Percentiles rank a stretch among this genome's conserved stretches.
Evolutionary conservation across 805 yeast genomes (phyloP).

Genomic region (Lachancea sp.): DNA sequence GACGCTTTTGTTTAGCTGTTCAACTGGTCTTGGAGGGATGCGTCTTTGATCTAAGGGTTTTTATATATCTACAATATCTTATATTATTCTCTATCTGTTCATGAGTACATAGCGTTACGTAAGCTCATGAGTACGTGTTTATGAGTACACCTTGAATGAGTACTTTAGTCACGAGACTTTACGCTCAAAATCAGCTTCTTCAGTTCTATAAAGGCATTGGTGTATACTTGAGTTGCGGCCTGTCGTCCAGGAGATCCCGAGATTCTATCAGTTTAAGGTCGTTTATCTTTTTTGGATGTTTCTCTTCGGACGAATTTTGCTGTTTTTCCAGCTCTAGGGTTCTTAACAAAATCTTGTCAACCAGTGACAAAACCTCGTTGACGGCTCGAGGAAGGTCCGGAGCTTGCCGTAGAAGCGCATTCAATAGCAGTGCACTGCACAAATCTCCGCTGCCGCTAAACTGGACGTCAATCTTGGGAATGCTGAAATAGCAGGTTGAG

Average conservation of each 20-base stretch:
- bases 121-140: too few species aligned
- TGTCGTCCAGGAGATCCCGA: conserved; percentile 26
- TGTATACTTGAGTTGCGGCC: conserved; percentile 2
- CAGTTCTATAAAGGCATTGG: conserved; percentile 3
- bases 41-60: too few species aligned
- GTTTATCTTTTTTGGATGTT: conserved; percentile 26
- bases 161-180: too few species aligned
- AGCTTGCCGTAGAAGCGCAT: conserved; percentile 36
- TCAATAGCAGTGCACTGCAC: conserved; percentile 55
- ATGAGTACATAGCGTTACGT: too few species aligned
- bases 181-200: neutral
- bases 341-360: conserved; percentile 37
- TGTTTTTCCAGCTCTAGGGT: conserved; percentile 30
- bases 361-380: conserved; percentile 35
- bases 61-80: too few species aligned
- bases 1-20: neutral
- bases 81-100: too few species aligned
- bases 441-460: conserved; percentile 76
- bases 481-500: conserved; percentile 35
- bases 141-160: neutral
- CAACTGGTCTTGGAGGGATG: too few species aligned
- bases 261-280: conserved; percentile 42
- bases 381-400: conserved; percentile 28
- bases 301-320: neutral
- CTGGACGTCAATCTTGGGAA: conserved; percentile 47